Evolutionary conservation across 768 basidiomycete species (phyloP).

Genomic region (Scleroderma citrinum): DNA sequence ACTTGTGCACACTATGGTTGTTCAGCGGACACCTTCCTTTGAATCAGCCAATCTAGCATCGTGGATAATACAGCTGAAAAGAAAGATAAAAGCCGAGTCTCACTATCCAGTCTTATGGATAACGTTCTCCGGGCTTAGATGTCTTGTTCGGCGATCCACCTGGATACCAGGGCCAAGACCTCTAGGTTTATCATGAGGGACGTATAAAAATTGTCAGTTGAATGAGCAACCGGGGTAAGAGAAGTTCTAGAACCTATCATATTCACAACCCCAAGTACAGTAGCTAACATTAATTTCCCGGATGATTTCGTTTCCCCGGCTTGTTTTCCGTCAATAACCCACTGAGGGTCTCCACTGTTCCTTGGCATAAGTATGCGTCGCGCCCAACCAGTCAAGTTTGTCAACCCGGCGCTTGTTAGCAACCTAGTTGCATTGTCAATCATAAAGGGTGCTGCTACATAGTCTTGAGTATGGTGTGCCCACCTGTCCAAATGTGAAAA

Average conservation of each 20-base stretch:
- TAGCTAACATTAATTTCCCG: conserved; percentile 58
- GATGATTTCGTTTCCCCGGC: conserved; percentile 54
- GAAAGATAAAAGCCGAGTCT: background rate
- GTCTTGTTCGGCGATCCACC: conserved; percentile 48
- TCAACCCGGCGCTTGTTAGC: conserved; percentile 61
- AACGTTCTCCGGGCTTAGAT: conserved; percentile 21
- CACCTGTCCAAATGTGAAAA: conserved; percentile 55
- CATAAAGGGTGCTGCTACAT: conserved; percentile 50
- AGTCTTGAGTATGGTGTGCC: conserved; percentile 49
- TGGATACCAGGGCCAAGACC: conserved; percentile 54
- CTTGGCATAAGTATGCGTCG: conserved; percentile 35
- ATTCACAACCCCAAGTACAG: conserved; percentile 66
- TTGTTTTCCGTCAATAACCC: conserved; percentile 47
- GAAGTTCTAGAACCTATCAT: conserved; percentile 47
- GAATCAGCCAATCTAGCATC: no score
- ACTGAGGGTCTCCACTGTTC: conserved; percentile 43
- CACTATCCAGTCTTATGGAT: background rate
- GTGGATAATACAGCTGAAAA: no score
- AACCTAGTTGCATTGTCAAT: conserved; percentile 58
- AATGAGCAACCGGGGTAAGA: conserved; percentile 2
- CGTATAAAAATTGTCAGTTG: conserved; percentile 33
- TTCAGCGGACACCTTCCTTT: no score
- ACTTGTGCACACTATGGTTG: no score
- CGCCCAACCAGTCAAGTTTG: conserved; percentile 56
- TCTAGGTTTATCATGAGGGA: conserved; percentile 68